A percentile compares a stretch with the other conserved stretches of the same genome.
Evolutionary conservation across 371 early-diverging fungal genomes (phyloP).

Genomic region (Vittaforma corneae): DNA sequence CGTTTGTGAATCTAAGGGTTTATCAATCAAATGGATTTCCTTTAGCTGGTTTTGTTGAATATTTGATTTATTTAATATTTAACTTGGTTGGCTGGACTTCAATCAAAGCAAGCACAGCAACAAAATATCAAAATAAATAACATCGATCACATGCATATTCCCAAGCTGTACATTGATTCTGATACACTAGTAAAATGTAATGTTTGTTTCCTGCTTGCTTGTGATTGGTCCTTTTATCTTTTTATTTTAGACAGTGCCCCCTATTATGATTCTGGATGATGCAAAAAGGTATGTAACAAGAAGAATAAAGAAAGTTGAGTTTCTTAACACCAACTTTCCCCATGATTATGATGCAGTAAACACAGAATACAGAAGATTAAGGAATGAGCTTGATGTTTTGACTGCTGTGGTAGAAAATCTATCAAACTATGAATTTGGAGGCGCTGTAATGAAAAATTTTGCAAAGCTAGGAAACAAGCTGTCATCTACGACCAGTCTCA

Average conservation of each 20-base stretch:
- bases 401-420: slow-evolving; percentile 1
- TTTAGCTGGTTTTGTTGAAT: slow-evolving; percentile 33
- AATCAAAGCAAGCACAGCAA: not conserved
- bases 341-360: slow-evolving; percentile 7
- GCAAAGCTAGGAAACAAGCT: slow-evolving; percentile 29
- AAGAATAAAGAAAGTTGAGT: slow-evolving; percentile 16
- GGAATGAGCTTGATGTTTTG: slow-evolving; percentile 1
- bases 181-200: not conserved
- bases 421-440: slow-evolving; percentile 44
- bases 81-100: no score
- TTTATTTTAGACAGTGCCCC: not conserved
- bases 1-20: no score
- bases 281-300: slow-evolving; percentile 11
- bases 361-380: slow-evolving; percentile 1
- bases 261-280: slow-evolving; percentile 7
- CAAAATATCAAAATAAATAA: not conserved
- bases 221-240: not conserved
- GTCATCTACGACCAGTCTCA: slow-evolving; percentile 19
- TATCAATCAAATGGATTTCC: slow-evolving; percentile 24
- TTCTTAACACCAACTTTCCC: slow-evolving; percentile 4
- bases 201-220: not conserved
- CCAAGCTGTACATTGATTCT: not conserved
- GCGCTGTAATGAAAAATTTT: slow-evolving; percentile 34
- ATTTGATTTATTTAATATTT: slow-evolving; percentile 46
- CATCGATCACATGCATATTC: not conserved